Evolutionary conservation across 2,329 filamentous ascomycete species (phyloP).

Genomic region (Aquanectria penicillioides): DNA sequence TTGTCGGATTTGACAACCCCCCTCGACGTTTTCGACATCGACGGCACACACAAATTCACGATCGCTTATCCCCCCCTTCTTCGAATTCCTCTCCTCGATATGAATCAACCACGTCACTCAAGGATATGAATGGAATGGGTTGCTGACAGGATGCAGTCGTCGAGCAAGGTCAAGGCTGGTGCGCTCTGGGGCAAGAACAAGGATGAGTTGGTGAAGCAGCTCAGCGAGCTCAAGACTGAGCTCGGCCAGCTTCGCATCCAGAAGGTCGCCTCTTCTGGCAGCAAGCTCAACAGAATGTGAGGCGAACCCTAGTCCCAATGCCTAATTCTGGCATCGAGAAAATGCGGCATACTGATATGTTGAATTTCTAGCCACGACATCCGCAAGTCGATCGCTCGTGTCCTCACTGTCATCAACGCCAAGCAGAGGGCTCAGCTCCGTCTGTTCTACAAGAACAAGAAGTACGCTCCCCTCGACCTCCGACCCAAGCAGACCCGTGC

Average conservation of each 20-base stretch:
- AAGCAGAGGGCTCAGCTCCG: constrained; percentile 98
- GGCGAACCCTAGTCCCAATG: constrained; percentile 42
- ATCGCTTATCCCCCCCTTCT: constrained; percentile 21
- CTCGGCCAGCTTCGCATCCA: constrained; percentile 96
- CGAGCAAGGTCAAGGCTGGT: constrained; percentile 87
- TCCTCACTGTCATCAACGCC: constrained; percentile 99
- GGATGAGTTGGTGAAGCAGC: constrained; percentile 96
- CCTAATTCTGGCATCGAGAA: neutral
- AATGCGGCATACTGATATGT: constrained; percentile 30
- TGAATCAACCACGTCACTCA: constrained; percentile 19
- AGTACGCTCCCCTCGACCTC: constrained; percentile 98
- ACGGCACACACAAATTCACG: constrained; percentile 23
- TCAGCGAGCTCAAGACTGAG: constrained; percentile 95
- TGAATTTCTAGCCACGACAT: constrained; percentile 82
- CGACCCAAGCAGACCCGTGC: constrained; percentile 98
- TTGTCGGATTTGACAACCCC: constrained; percentile 23
- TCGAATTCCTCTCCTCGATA: constrained; percentile 24
- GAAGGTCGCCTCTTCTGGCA: constrained; percentile 95
- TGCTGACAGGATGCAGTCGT: constrained; percentile 53
- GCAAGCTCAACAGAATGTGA: constrained; percentile 98
- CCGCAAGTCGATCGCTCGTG: constrained; percentile 98
- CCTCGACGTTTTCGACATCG: constrained; percentile 31
- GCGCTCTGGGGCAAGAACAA: constrained; percentile 99
- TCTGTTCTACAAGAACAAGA: constrained; percentile 99
- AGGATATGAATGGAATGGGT: constrained; percentile 32